Conservation (phyloP, 306 rosid genomes). For the Vicia villosa region DNA sequence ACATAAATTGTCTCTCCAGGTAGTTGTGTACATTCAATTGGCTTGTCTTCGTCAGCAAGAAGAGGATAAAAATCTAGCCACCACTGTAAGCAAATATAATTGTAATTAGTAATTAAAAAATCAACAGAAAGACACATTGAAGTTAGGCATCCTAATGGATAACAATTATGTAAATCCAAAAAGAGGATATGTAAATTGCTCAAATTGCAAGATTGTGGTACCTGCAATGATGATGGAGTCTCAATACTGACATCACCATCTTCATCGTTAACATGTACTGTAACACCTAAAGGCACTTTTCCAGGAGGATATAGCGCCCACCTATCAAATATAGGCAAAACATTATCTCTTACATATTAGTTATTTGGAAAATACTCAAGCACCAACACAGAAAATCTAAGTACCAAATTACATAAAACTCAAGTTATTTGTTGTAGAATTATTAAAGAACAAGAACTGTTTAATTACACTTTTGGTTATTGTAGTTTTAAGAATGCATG, state of each 20-base stretch:
- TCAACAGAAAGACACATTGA: constrained; percentile 30
- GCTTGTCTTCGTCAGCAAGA: constrained; percentile 97
- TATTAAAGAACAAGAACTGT: constrained; percentile 24
- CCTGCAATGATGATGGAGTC: constrained; percentile 92
- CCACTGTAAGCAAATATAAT: constrained; percentile 66
- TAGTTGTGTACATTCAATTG: constrained; percentile 91
- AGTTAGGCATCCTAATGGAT: constrained; percentile 7
- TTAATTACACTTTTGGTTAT: background rate
- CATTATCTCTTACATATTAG: constrained; percentile 32
- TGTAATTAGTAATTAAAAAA: constrained; percentile 15
- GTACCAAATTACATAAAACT: constrained; percentile 8
- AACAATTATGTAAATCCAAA: constrained; percentile 12
- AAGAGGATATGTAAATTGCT: constrained; percentile 28
- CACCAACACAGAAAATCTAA: constrained; percentile 16
- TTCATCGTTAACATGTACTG: constrained; percentile 89
- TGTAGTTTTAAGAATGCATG: background rate
- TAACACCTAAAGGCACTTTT: constrained; percentile 90
- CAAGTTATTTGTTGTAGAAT: constrained; percentile 27
- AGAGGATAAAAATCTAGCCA: constrained; percentile 99
- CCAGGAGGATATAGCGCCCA: constrained; percentile 99
- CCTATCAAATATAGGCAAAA: constrained; percentile 54
- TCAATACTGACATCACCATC: constrained; percentile 94
- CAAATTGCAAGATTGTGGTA: constrained; percentile 36
- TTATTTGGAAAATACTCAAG: constrained; percentile 28
- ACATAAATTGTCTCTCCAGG: constrained; percentile 98